Percentiles rank a stretch among this genome's conserved stretches.
Evolutionary conservation across 2,329 filamentous ascomycete genomes (phyloP).

Genomic region (Diplodia seriata): DNA sequence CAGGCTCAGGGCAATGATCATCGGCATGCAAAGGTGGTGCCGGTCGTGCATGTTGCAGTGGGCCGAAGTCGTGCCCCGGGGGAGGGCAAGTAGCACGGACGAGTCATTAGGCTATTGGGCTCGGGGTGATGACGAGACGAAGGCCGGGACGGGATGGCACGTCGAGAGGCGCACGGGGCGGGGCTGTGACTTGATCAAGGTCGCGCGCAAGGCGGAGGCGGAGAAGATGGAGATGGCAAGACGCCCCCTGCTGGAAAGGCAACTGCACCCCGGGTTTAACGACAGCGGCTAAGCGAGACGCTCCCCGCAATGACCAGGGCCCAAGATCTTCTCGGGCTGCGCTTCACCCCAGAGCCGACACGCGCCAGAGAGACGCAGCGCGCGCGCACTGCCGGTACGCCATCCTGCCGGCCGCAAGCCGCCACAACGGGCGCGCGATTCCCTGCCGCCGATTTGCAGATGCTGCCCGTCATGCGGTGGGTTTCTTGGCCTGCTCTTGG

Average conservation of each 20-base stretch:
- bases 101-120: slow-evolving; percentile 24
- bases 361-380: not conserved
- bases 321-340: slow-evolving; percentile 7
- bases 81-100: not conserved
- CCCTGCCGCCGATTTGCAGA: slow-evolving; percentile 1
- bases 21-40: not conserved
- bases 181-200: slow-evolving; percentile 3
- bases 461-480: slow-evolving; percentile 5
- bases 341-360: not conserved
- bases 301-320: slow-evolving; percentile 16
- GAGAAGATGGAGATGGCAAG: not conserved
- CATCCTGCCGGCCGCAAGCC: not conserved
- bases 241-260: not conserved
- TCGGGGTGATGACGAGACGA: slow-evolving; percentile 17
- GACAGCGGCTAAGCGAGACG: slow-evolving; percentile 10
- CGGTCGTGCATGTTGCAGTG: slow-evolving; percentile 1
- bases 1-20: slow-evolving; percentile 6
- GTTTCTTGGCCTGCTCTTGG: slow-evolving; percentile 17
- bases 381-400: not conserved
- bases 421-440: slow-evolving; percentile 2
- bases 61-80: slow-evolving; percentile 2
- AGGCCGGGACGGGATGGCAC: not conserved
- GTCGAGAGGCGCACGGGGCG: slow-evolving; percentile 17
- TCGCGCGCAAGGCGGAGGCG: not conserved
- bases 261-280: not conserved